Evolutionary conservation across 1,139 yeast genomes (phyloP).

Genomic region (Ogataea hybrid): DNA sequence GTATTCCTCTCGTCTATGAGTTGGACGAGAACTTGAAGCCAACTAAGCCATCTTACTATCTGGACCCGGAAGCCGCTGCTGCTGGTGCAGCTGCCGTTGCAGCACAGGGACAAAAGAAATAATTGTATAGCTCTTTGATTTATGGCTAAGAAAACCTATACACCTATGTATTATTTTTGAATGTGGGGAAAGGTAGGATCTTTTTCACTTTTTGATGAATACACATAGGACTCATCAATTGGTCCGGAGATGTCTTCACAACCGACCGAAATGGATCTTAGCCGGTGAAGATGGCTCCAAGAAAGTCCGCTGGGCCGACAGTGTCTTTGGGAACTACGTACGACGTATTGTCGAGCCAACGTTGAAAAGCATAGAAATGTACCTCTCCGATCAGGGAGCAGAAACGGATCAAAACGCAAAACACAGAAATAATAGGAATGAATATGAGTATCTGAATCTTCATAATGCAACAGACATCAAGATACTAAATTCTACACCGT

Average conservation of each 20-base stretch:
- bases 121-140: conserved; percentile 15
- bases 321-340: too few species aligned
- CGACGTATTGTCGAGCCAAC: too few species aligned
- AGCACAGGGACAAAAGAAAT: conserved; percentile 80
- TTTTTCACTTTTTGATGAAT: too few species aligned
- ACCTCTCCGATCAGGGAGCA: too few species aligned
- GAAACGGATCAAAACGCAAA: too few species aligned
- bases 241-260: too few species aligned
- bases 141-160: not conserved
- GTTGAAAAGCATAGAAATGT: too few species aligned
- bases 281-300: too few species aligned
- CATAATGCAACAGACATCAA: not conserved
- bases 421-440: not conserved
- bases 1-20: conserved; percentile 97
- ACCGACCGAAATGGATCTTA: too few species aligned
- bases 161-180: not conserved
- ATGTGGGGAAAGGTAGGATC: too few species aligned
- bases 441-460: conserved; percentile 1
- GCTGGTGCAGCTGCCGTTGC: conserved; percentile 99
- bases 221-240: too few species aligned
- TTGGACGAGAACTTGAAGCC: conserved; percentile 87
- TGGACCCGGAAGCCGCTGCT: conserved; percentile 99
- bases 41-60: conserved; percentile 90
- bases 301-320: too few species aligned
- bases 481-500: not conserved